Evolutionary conservation across 116 monocot genomes (phyloP).

Genomic region (Posidonia oceanica): DNA sequence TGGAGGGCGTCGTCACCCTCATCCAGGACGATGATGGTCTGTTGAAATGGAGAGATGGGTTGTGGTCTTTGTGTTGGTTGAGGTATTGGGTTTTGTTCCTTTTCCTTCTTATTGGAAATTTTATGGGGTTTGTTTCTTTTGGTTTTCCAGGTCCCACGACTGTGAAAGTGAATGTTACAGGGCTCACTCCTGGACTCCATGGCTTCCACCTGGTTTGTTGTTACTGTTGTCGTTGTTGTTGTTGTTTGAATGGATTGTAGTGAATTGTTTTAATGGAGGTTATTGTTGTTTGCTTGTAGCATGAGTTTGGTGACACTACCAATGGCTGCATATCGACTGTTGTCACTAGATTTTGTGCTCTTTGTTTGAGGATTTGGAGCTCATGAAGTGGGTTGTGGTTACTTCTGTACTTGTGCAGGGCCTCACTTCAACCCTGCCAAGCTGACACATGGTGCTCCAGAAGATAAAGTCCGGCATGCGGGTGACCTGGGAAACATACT

Average conservation of each 20-base stretch:
- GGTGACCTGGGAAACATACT: conserved; percentile 95
- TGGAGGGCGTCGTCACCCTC: conserved; percentile 85
- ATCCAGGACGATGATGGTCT: conserved; percentile 64
- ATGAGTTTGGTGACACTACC: conserved; percentile 77
- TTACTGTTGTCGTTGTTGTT: neutral
- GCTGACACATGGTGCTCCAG: conserved; percentile 71
- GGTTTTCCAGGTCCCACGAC: conserved; percentile 61
- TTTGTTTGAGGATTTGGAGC: neutral
- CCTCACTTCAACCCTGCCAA: conserved; percentile 81
- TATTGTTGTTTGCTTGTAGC: conserved; percentile 28
- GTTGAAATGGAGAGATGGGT: neutral
- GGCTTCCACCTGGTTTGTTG: conserved; percentile 70
- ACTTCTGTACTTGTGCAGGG: conserved; percentile 21
- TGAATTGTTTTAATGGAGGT: neutral
- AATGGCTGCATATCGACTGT: conserved; percentile 93
- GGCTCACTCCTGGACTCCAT: conserved; percentile 69
- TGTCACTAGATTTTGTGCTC: neutral
- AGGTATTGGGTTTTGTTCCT: neutral
- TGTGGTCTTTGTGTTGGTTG: neutral
- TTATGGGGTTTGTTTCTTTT: neutral
- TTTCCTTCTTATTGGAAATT: neutral
- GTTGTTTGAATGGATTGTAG: neutral
- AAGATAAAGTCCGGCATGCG: conserved; percentile 85
- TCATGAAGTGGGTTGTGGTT: neutral
- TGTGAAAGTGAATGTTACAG: conserved; percentile 60